Conservation (phyloP, 805 yeast genomes). For the Pichia thaimueangensis region DNA sequence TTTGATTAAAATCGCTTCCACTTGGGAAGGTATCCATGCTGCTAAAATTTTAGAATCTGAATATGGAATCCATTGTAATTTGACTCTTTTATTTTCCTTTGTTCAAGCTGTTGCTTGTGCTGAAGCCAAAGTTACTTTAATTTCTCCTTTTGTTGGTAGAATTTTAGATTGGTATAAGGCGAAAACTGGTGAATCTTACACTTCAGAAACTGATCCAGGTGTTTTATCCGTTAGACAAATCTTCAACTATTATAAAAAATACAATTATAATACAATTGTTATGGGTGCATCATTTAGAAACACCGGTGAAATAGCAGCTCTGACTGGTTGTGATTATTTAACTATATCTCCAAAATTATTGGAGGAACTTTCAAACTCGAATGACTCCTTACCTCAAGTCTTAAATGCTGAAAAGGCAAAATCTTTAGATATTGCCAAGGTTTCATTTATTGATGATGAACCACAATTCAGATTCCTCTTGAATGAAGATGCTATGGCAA, state of each 20-base stretch:
- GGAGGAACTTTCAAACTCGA: slow-evolving; percentile 78
- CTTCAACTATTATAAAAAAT: slow-evolving; percentile 97
- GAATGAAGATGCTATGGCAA: slow-evolving; percentile 97
- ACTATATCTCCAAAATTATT: slow-evolving; percentile 91
- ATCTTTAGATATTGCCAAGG: slow-evolving; percentile 56
- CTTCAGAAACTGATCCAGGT: slow-evolving; percentile 88
- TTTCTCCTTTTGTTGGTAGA: slow-evolving; percentile 99
- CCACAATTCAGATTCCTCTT: slow-evolving; percentile 81
- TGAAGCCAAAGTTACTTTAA: slow-evolving; percentile 91
- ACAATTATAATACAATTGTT: slow-evolving; percentile 92
- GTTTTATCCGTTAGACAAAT: slow-evolving; percentile 81
- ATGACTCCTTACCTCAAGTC: slow-evolving; percentile 71
- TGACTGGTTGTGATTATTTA: slow-evolving; percentile 95
- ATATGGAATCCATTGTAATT: slow-evolving; percentile 88
- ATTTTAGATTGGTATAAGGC: slow-evolving; percentile 98
- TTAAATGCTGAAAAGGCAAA: slow-evolving; percentile 65
- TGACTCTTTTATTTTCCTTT: slow-evolving; percentile 91
- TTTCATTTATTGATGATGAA: slow-evolving; percentile 78
- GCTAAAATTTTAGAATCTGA: slow-evolving; percentile 90
- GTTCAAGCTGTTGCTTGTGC: slow-evolving; percentile 99
- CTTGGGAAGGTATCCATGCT: slow-evolving; percentile 99
- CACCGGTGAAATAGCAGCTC: slow-evolving; percentile 87
- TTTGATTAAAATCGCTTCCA: slow-evolving; percentile 93
- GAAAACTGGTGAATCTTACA: slow-evolving; percentile 80
- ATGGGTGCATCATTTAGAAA: slow-evolving; percentile 99